Evolutionary conservation across 495 filamentous ascomycete species (phyloP).

Genomic region (Xylaria telfairii): DNA sequence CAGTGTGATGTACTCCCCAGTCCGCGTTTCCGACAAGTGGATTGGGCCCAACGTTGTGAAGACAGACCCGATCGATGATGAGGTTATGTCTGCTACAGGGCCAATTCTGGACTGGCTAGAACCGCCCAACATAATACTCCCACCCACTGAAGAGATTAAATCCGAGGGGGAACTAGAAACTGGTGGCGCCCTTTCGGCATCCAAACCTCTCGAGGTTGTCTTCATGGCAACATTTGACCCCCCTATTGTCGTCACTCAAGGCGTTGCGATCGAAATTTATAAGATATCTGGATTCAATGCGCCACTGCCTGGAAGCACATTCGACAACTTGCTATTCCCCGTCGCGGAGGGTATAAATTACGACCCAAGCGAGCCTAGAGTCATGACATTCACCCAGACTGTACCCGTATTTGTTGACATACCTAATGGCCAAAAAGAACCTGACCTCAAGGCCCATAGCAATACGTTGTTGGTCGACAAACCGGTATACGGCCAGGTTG

Average conservation of each 20-base stretch:
- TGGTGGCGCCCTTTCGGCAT: slow-evolving; percentile 43
- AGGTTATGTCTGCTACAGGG: slow-evolving; percentile 49
- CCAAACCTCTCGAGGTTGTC: slow-evolving; percentile 71
- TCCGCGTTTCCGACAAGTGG: slow-evolving; percentile 73
- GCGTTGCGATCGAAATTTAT: slow-evolving; percentile 70
- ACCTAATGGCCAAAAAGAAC: slow-evolving; percentile 42
- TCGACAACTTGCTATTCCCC: slow-evolving; percentile 71
- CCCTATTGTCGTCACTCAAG: slow-evolving; percentile 74
- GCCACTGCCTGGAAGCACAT: slow-evolving; percentile 60
- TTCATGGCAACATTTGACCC: slow-evolving; percentile 88
- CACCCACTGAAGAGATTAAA: slow-evolving; percentile 46
- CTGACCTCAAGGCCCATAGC: slow-evolving; percentile 59
- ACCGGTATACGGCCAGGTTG: slow-evolving; percentile 67
- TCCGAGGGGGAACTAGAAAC: slow-evolving; percentile 39
- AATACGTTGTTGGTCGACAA: slow-evolving; percentile 77
- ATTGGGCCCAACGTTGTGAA: slow-evolving; percentile 66
- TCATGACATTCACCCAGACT: slow-evolving; percentile 44
- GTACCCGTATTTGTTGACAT: slow-evolving; percentile 31
- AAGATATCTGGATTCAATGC: slow-evolving; percentile 65
- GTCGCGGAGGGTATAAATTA: slow-evolving; percentile 40
- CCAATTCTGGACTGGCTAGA: slow-evolving; percentile 71
- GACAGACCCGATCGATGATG: slow-evolving; percentile 43
- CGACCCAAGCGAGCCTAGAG: slow-evolving; percentile 47
- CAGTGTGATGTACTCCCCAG: slow-evolving; percentile 57
- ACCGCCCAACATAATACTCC: slow-evolving; percentile 55